phyloP scores from a whole-genome alignment of 2,329 filamentous ascomycete genomes.

The Beauveria brongniartii region DNA sequence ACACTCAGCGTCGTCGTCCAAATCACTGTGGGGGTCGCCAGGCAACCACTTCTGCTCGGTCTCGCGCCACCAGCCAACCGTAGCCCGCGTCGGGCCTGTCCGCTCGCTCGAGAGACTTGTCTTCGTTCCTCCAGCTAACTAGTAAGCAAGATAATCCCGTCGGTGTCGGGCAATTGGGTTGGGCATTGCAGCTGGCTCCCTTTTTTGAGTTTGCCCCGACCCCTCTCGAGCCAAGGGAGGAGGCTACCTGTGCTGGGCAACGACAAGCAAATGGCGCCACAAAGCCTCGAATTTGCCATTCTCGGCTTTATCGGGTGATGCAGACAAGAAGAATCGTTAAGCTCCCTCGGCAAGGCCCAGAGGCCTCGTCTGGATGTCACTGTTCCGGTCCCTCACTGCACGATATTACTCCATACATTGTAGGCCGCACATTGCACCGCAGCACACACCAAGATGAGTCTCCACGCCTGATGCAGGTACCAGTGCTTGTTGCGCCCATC shows the following conservation, averaged over 20 bases:
- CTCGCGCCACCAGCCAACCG: neutral
- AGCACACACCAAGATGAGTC: neutral
- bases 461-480: neutral
- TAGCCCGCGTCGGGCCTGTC: neutral
- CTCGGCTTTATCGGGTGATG: neutral
- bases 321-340: neutral
- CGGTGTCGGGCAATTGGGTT: neutral
- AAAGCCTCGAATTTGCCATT: neutral
- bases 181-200: neutral
- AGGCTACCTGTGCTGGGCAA: neutral
- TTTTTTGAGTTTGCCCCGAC: slow-evolving; percentile 3
- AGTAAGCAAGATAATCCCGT: neutral
- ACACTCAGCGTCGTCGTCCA: neutral
- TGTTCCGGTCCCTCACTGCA: neutral
- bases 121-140: neutral
- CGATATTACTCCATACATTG: neutral
- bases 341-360: too few species aligned
- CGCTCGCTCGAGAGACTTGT: neutral
- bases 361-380: neutral
- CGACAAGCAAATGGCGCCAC: neutral
- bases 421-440: neutral
- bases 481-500: neutral
- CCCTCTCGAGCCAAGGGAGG: slow-evolving; percentile 6
- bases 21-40: slow-evolving; percentile 1
- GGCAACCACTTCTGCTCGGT: neutral